Evolutionary conservation across 805 yeast species (phyloP), one percentile per base, ranked within the genome.

Genomic region (Candida rishiriensis): DNA sequence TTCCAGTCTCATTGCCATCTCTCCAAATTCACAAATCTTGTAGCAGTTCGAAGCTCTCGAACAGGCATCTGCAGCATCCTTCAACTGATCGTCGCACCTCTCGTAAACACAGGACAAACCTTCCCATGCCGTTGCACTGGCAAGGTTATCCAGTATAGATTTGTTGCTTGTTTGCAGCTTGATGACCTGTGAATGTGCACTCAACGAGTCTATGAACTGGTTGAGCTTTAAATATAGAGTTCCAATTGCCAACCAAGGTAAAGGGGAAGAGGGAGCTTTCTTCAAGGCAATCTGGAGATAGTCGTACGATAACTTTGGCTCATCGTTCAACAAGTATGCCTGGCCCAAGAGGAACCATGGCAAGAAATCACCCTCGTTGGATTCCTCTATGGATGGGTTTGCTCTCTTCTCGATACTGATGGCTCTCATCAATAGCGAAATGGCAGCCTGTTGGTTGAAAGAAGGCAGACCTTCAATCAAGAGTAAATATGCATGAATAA

Each of bases 181-280:
- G 15, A 81, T 71, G 2, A 85, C 86, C 56, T 81, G 85, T 0
- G 85, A 75, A 55, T 78, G 82, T 2, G 87, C 86, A 6, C 82
- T 79, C 40, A 82, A 64, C 0, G 88, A 81, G 54, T 82, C 88
- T 3, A 80, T 75, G 18, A 82, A 58, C 59, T 82, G 88, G 38
- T 76, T 76, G 50, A 80, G 64, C 48, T 72, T 72, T 44, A 82
- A 60, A 53, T 81, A 81, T 39, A 83, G 64, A 11, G 77, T 71
- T 3, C 86, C 89, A 28, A 81, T 79, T 0, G 83, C 79, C 30
- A 82, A 62, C 89, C 88, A 82, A 3, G 83, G 75, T 40, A 79
- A 64, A n/a, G 85, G 79, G 12, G 73, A 71, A 13, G 65, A 61
- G 15, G 79, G 72, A 0, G 80, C 78, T 36, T 76, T 70, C 49